phyloP scores from a whole-genome alignment of 305 asterid species.

The Plantago rigida region DNA sequence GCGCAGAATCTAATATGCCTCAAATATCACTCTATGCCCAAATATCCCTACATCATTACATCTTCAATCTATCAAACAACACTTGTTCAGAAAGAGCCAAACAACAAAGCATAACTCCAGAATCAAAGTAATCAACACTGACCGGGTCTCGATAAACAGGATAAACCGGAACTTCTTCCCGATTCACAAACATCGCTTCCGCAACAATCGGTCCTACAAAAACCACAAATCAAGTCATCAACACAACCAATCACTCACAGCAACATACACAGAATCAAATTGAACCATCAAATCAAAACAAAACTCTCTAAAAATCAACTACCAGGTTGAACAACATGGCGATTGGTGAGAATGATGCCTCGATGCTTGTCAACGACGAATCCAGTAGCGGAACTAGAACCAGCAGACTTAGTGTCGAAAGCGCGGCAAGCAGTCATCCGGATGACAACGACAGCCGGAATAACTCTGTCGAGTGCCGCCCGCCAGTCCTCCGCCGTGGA shows the following conservation, averaged over 20 bases:
- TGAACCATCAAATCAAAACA: too few relatives aligned
- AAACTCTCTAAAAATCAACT: too few relatives aligned
- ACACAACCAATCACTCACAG: background rate
- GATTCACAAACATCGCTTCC: conserved; percentile 86
- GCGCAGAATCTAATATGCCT: too few relatives aligned
- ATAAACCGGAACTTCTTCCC: conserved; percentile 78
- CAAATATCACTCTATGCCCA: background rate
- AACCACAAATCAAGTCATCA: background rate
- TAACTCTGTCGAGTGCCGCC: conserved; percentile 66
- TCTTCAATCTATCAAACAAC: background rate
- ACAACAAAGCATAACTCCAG: background rate
- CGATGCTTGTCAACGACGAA: background rate
- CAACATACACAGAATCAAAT: background rate
- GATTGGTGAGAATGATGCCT: background rate
- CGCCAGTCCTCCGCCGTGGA: conserved; percentile 85
- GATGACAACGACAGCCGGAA: conserved; percentile 90
- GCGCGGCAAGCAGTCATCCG: conserved; percentile 89
- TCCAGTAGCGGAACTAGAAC: too few relatives aligned
- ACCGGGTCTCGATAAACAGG: conserved; percentile 90
- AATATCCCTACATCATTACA: background rate
- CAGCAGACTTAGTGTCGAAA: conserved; percentile 34
- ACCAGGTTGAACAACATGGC: background rate
- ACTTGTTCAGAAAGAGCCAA: background rate
- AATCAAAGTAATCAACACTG: conserved; percentile 26
- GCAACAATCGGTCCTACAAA: conserved; percentile 87